Conservation (phyloP, 768 basidiomycete genomes). For the Cyclocybe cylindracea region DNA sequence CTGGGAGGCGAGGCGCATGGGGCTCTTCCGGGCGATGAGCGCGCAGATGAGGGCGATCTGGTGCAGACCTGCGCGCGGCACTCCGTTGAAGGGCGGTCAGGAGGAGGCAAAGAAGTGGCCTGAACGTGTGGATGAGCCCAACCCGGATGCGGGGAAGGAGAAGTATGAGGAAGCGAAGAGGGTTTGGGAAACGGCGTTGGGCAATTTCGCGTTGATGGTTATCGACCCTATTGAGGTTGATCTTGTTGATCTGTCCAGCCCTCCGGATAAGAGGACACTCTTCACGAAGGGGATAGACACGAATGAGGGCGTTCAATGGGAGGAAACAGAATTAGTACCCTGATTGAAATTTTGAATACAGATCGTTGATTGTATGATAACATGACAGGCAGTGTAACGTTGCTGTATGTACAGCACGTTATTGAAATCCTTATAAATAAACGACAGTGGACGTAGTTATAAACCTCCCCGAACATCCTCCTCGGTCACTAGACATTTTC, state of each 20-base stretch:
- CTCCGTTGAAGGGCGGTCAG: constrained; percentile 45
- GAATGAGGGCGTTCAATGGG: constrained; percentile 44
- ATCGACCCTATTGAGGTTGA: constrained; percentile 75
- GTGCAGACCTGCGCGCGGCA: constrained; percentile 70
- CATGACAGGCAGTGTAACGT: too few relatives aligned
- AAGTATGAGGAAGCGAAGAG: constrained; percentile 42
- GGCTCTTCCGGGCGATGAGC: constrained; percentile 60
- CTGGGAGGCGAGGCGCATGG: constrained; percentile 68
- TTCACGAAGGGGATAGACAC: constrained; percentile 43
- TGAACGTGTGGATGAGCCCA: constrained; percentile 44
- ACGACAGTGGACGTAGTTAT: too few relatives aligned
- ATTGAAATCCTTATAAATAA: too few relatives aligned
- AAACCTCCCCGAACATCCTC: too few relatives aligned
- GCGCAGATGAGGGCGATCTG: constrained; percentile 70
- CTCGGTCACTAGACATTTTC: too few relatives aligned
- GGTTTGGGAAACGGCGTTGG: constrained; percentile 53
- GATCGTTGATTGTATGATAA: too few relatives aligned
- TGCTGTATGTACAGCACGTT: too few relatives aligned
- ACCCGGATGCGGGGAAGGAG: constrained; percentile 28
- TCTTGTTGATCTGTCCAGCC: constrained; percentile 58
- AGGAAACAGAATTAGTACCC: constrained; percentile 63
- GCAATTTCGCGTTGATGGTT: constrained; percentile 71
- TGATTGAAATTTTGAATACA: constrained; percentile 26
- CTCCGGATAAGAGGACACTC: constrained; percentile 59
- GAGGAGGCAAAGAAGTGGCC: constrained; percentile 70